phyloP scores from a whole-genome alignment of 2,329 filamentous ascomycete genomes.

The Fulvia fulva region DNA sequence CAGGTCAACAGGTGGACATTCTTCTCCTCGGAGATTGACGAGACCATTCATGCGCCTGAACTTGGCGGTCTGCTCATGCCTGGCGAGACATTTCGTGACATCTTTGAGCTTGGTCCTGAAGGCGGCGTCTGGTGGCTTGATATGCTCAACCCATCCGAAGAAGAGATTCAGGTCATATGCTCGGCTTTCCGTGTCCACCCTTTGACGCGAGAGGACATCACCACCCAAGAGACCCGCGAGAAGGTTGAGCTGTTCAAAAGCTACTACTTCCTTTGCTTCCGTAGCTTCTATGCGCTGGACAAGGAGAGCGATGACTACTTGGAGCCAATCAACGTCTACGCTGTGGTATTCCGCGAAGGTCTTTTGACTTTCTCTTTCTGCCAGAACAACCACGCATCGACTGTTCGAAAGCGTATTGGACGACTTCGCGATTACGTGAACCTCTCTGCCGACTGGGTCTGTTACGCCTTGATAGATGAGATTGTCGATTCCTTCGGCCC shows the following conservation, averaged over 20 bases:
- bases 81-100: conserved; percentile 80
- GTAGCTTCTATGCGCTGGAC: conserved; percentile 83
- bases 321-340: conserved; percentile 93
- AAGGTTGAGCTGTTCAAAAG: conserved; percentile 97
- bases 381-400: conserved; percentile 78
- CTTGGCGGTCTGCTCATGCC: conserved; percentile 84
- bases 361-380: conserved; percentile 92
- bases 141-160: conserved; percentile 81
- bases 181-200: conserved; percentile 95
- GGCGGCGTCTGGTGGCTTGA: conserved; percentile 99
- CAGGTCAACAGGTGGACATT: conserved; percentile 81
- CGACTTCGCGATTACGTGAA: conserved; percentile 92
- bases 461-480: conserved; percentile 96
- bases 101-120: conserved; percentile 68
- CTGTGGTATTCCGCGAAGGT: conserved; percentile 92
- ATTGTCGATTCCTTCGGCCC: conserved; percentile 96
- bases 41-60: conserved; percentile 85
- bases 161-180: conserved; percentile 82
- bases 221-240: conserved; percentile 90
- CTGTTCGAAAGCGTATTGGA: conserved; percentile 87
- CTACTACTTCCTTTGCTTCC: conserved; percentile 98
- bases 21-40: conserved; percentile 92
- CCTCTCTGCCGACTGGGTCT: conserved; percentile 96
- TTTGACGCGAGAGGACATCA: conserved; percentile 92
- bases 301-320: conserved; percentile 77